These are phyloP conservation scores for Medicago truncatula DNA, from an alignment of 306 rosid species.

Conservation along the genomic window MtrunA17r5.0-ANR NC_053049.1:30313501-30314000, in stretches of 20 bases:
- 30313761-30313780: background rate
- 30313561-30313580: background rate
- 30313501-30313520: slow-evolving; percentile 8
- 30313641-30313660: background rate
- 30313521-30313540: background rate
- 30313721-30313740: background rate
- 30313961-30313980: no score
- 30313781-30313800: background rate
- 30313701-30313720: background rate
- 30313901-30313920: no score
- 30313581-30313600: no score
- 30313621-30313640: background rate
- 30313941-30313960: no score
- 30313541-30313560: background rate
- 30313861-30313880: no score
- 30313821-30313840: no score
- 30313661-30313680: background rate
- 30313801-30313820: background rate
- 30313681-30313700: background rate
- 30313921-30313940: no score
- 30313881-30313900: no score
- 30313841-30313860: no score
- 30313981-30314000: no score
- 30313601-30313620: no score
- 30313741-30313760: background rate